Evolutionary conservation across 495 filamentous ascomycete genomes (phyloP), one percentile per base, ranked within the genome.

Genomic region (Trypethelium eluteriae): DNA sequence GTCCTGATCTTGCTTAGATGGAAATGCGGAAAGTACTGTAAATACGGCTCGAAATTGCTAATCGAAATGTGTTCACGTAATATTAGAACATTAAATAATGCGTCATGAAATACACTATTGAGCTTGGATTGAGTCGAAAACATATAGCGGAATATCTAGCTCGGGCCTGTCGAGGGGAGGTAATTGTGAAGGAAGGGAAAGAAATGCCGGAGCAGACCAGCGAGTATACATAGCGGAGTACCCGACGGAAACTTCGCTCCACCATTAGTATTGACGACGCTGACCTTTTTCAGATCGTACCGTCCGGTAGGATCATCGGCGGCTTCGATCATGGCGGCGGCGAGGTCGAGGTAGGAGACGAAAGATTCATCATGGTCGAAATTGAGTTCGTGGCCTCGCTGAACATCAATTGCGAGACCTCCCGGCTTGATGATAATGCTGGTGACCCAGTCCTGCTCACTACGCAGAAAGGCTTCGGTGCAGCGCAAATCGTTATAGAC

Each of bases 291-390:
- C 71, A 69, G 66, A 50, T 79, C 77, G 66, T 74, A 83, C 10
- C 62, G 32, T 2, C 74, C 75, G 2, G 74, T 70, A 2, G 71
- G 64, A 39, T 74, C 74, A 64, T 78, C 71, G 6, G 79, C 81
- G 2, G 76, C 76, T 71, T 83, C 79, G 47, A 82, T 73, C 81
- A 82, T 82, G 4, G 50, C 80, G 2, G 75, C 81, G 2, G 79
- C 77, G 10, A 83, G 68, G 63, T 82, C 80, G 11, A 80, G 25
- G 39, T 78, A 83, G n/a, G 69, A 73, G 32, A 81, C 7, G 39
- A 74, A 74, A 41, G 69, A 74, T 62, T 76, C 69, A 67, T 75
- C 56, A 10, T 77, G 69, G 39, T 71, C 69, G 32, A 77, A 38
- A 64, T 65, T 80, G 18, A 82, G 67, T 41, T n/a, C 61, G 70